Conservation (phyloP, 768 basidiomycete genomes). For the Trichaptum fuscoviolaceum region DNA sequence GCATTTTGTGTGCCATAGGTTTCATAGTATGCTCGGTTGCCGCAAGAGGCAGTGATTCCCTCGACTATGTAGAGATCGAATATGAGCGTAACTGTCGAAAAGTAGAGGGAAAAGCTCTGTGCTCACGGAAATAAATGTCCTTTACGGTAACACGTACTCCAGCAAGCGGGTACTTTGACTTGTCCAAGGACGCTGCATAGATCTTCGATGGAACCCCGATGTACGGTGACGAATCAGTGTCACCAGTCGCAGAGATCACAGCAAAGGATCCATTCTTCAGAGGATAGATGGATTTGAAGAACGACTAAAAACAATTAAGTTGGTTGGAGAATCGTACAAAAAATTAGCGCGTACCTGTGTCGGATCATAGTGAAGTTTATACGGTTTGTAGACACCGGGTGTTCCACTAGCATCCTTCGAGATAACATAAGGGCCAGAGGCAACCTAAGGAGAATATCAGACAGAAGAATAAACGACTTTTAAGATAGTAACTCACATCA, state of each 20-base stretch:
- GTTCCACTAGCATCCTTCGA: background rate
- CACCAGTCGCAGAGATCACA: background rate
- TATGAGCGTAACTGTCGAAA: background rate
- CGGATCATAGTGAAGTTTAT: background rate
- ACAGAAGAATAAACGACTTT: background rate
- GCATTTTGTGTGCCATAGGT: constrained; percentile 29
- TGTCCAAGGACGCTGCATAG: constrained; percentile 22
- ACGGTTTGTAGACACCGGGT: background rate
- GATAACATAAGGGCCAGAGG: background rate
- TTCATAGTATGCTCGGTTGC: constrained; percentile 30
- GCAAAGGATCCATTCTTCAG: background rate
- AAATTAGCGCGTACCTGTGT: background rate
- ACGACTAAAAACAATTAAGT: background rate
- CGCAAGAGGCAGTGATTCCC: constrained; percentile 32
- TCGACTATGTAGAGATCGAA: constrained; percentile 18
- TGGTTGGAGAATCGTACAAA: background rate
- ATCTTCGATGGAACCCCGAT: constrained; percentile 49
- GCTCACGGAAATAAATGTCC: constrained; percentile 28
- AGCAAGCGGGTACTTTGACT: constrained; percentile 24
- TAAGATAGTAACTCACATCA: background rate
- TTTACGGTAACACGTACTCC: constrained; percentile 48
- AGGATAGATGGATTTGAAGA: background rate
- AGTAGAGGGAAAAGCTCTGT: background rate
- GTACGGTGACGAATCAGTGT: constrained; percentile 15
- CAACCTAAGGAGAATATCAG: background rate